Percentiles rank a stretch among this genome's conserved stretches.
phyloP scores from a whole-genome alignment of 768 basidiomycete genomes.

The Tulasnella sp. region DNA sequence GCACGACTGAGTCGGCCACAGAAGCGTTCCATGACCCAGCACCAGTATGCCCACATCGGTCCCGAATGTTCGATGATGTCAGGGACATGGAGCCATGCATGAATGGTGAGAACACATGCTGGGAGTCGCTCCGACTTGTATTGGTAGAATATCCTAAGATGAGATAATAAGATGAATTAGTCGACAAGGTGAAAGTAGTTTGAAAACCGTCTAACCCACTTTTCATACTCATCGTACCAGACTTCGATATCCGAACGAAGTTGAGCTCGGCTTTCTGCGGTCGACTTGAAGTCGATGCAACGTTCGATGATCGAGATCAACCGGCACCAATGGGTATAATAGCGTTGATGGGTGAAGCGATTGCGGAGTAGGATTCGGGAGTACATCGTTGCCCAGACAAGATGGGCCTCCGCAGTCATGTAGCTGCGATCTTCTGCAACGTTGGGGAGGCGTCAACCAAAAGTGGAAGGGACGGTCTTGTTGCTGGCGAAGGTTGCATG shows the following conservation, averaged over 20 bases:
- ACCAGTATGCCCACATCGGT: constrained; percentile 9
- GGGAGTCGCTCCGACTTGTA: not conserved
- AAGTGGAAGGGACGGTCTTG: constrained; percentile 28
- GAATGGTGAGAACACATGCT: not conserved
- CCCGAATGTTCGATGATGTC: not conserved
- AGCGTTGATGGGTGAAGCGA: constrained; percentile 24
- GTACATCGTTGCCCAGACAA: constrained; percentile 32
- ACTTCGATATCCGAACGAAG: not conserved
- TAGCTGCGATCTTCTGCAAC: constrained; percentile 21
- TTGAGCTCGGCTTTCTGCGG: not conserved
- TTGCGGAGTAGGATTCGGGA: constrained; percentile 29
- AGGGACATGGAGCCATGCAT: constrained; percentile 1
- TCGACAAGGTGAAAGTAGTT: not conserved
- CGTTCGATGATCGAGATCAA: not conserved
- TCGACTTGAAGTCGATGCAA: not conserved
- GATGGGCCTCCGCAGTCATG: constrained; percentile 30
- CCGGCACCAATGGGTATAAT: constrained; percentile 22
- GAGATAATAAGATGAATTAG: not conserved
- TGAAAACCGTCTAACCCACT: not conserved
- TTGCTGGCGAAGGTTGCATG: constrained; percentile 25
- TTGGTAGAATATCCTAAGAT: constrained; percentile 1
- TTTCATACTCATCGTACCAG: not conserved
- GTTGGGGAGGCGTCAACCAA: constrained; percentile 27
- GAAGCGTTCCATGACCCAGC: constrained; percentile 1
- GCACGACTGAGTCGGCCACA: not conserved